These are phyloP conservation scores for Colletotrichum spaethianum DNA, from an alignment of 2,329 filamentous ascomycete species.

Conservation along the genomic window DNA sequence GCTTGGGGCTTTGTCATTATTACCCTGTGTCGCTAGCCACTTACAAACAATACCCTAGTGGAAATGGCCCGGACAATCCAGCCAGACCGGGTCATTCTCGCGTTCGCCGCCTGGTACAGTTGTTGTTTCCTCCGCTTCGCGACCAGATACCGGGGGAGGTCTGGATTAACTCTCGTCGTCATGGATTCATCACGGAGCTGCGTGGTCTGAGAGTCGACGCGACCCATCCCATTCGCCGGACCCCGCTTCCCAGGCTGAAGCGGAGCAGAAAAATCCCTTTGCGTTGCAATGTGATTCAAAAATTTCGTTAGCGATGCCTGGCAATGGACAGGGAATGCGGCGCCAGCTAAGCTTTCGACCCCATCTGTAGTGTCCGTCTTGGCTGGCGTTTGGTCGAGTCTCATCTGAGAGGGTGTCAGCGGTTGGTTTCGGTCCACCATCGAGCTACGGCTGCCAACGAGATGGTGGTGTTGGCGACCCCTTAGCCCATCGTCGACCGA, in stretches of 20 bases:
- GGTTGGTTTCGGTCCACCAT: neutral
- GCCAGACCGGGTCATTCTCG: neutral
- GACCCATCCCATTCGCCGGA: neutral
- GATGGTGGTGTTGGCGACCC: conserved; percentile 13
- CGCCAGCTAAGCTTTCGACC: conserved; percentile 13
- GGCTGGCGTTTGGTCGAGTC: conserved; percentile 14
- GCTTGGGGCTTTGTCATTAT: neutral
- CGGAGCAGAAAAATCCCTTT: neutral
- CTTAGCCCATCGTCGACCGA: neutral
- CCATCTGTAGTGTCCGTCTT: conserved; percentile 12
- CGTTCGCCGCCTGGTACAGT: neutral
- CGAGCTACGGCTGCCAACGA: conserved; percentile 2
- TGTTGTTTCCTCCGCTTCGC: neutral
- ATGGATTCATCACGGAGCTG: conserved; percentile 19
- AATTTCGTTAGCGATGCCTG: neutral
- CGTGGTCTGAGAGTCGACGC: conserved; percentile 4
- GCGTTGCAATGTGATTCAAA: conserved; percentile 12
- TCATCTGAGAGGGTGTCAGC: conserved; percentile 16
- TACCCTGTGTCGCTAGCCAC: neutral
- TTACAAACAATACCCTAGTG: neutral
- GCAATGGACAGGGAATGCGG: neutral
- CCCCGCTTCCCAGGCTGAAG: conserved; percentile 8
- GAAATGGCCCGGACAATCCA: neutral
- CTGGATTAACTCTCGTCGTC: conserved; percentile 11
- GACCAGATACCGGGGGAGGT: neutral